Base-by-base conservation (phyloP, 2,329 filamentous ascomycete genomes). In the Pseudopithomyces chartarum region DNA sequence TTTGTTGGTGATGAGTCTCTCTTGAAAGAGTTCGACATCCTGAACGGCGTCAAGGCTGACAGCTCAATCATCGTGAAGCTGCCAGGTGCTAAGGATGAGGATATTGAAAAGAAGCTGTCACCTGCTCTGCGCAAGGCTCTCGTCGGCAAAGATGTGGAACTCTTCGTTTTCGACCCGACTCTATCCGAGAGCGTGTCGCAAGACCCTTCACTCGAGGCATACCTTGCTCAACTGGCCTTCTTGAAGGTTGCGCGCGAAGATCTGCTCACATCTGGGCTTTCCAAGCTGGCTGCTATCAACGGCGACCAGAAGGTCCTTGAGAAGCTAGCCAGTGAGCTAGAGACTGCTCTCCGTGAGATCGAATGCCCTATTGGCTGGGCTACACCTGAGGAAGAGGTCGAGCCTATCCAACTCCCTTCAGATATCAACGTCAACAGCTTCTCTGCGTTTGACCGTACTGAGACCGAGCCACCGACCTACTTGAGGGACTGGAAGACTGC, bases 31-130 rank as follows among this genome's bases (percentile, higher is more conserved):
- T 83, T 97, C 54, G 87, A 94, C 63, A 80, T 96, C 20, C 73
- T 93, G 34, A 84, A 87, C 61, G 87, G 84, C 49, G 80, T 94
- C 60, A 91, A 90, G 78, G 68, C 84, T 39, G 86, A 86, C 52
- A 90, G 90, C 53, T 89, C 87, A 61, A 76, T 97, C 43, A 84
- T 97, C 54, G 70, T 97, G 40, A 90, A 88, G 69, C 83, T 95
- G 22, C 84, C 91, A 26, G 88, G 87, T 64, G 86, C 91, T 74
- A 97, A 96, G 79, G 86, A 92, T 50, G 94, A 96, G 43, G 92
- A 97, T 34, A 75, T 93, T 6, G 94, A 98, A 80, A 96, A 96
- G 84, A 88, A 90, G 66, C 81, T 99, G 6, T 86, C 91, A 1
- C 81, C 83, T 36, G 75, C 81, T 45, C 85, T 95, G 62, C 88